Base-by-base conservation (phyloP, 768 basidiomycete species). In the Leccinellum rugosiceps region DNA sequence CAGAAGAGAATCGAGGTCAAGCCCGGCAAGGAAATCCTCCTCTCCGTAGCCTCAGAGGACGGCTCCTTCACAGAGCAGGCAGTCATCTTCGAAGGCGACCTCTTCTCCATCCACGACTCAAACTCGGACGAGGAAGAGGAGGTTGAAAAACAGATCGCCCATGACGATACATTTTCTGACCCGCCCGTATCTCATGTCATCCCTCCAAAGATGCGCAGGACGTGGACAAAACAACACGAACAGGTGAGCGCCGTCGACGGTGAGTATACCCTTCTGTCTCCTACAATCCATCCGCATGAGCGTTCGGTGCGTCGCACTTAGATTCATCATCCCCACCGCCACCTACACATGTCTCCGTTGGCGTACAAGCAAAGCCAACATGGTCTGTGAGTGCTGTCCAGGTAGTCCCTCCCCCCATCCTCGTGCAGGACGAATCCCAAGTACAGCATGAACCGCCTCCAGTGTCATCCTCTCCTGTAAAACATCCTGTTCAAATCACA, bases 1-100 rank as follows among this genome's bases (percentile, higher is more conserved):
- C 79, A 80, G 63, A 89, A 89, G 75, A 75, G 83, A 58, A 84
- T 89, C 67, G 83, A 83, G 66, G 80, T 87, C 63, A 86, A 81
- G 66, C 83, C 86, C 13, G 87, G 87, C 56, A 86, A 86, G 71
- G 84, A 86, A 72, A 81, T 89, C 52, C 76, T 87, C 48, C 77
- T 89, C 53, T 78, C 85, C 6, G 74, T 88, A 32, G 78, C 77
- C 41, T 75, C 78, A 26, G 78, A 74, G 28, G 79, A 85, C 61
- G 81, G 81, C 41, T 65, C 72, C 13, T 80, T 82, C 71, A 78
- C 81, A 56, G 84, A 86, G 57, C 78, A 76, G 57, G 73, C 84
- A 1, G 77, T 88, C 63, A 67, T 86, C 41, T 77, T 88, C 60
- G 83, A 85, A 62, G 86, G 79, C 15, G 79, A 82, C 71, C 59